Base-by-base conservation (phyloP, 164 flowering plant genomes). In the Piper longum region DNA sequence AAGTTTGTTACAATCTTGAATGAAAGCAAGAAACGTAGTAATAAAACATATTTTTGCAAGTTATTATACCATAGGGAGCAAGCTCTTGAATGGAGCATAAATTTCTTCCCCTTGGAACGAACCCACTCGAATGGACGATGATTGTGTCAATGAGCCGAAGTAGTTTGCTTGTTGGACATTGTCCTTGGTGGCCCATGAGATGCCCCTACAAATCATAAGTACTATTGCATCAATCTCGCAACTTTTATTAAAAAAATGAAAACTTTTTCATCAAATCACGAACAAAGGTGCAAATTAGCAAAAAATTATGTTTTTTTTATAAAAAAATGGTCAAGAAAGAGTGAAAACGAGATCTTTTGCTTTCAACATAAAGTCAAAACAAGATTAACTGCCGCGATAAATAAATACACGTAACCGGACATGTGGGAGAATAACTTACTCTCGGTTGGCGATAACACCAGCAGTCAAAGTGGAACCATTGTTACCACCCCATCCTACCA, bases 401-500 rank as follows among this genome's bases (percentile, higher is more conserved):
- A 36, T 26, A 26, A 26, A 26, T 26, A 26, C 2, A 26, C 36
- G 36, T 26, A 26, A 26, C 36, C 1, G 36, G 36, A 26, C 1
- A 26, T 26, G 36, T 26, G 36, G 36, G 36, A 26, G 52, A 14
- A 48, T 7, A 3, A 77, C 96, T 82, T 69, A 93, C 99, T 95
- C 95, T 57, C 93, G 66, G 66, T 95, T 95, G 0, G 97, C 95
- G 41, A 95, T 88, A 9, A 95, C 87, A 56, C 95, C 99, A 57
- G 79, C 99, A 11, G 99, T 91, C 43, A 95, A 86, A 43, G 97
- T 87, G 14, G 89, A 79, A 18, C 99, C 99, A 60, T 95, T 95
- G 87, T 95, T 95, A 43, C 97, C 99, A 41, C 99, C 99, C 99
- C 97, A 95, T 4, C 99, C 99, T 65, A 88, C 99, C 72, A 95